Evolutionary conservation across 805 yeast genomes (phyloP).

Genomic region (Nakazawaea populi): DNA sequence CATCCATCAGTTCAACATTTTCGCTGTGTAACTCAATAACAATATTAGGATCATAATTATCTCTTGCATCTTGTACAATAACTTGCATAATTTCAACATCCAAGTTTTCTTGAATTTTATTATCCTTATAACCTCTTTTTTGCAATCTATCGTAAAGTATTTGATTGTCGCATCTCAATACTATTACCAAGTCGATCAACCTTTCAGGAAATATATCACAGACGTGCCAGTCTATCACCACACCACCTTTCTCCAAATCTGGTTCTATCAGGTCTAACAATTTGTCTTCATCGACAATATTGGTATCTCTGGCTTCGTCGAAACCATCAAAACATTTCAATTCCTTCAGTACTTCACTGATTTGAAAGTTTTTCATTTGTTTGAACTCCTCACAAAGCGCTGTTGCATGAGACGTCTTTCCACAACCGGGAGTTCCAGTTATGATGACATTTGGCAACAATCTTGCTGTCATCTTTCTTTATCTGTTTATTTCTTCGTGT

Average conservation of each 20-base stretch:
- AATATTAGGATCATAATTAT: conserved; percentile 70
- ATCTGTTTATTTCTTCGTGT: no score
- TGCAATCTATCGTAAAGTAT: conserved; percentile 68
- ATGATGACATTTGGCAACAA: conserved; percentile 69
- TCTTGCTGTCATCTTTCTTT: conserved; percentile 22
- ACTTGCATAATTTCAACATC: conserved; percentile 98
- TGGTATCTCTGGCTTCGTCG: conserved; percentile 80
- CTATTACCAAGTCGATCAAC: conserved; percentile 87
- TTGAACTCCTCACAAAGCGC: conserved; percentile 42
- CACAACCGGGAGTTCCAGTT: conserved; percentile 75
- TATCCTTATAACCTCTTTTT: conserved; percentile 71
- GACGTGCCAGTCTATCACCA: conserved; percentile 95
- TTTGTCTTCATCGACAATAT: conserved; percentile 90
- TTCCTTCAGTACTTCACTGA: conserved; percentile 79
- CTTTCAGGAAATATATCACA: conserved; percentile 94
- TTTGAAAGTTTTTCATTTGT: conserved; percentile 48
- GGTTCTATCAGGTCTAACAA: conserved; percentile 77
- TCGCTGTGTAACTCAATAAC: conserved; percentile 79
- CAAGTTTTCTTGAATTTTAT: conserved; percentile 82
- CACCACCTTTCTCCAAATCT: conserved; percentile 76
- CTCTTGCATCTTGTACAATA: conserved; percentile 79
- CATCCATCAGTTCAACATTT: conserved; percentile 67
- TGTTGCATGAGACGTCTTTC: conserved; percentile 63
- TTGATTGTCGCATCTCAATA: conserved; percentile 71
- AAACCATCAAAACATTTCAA: conserved; percentile 74